Base-by-base conservation (phyloP, 805 yeast genomes). In the Tetrapisispora namnaoensis region DNA sequence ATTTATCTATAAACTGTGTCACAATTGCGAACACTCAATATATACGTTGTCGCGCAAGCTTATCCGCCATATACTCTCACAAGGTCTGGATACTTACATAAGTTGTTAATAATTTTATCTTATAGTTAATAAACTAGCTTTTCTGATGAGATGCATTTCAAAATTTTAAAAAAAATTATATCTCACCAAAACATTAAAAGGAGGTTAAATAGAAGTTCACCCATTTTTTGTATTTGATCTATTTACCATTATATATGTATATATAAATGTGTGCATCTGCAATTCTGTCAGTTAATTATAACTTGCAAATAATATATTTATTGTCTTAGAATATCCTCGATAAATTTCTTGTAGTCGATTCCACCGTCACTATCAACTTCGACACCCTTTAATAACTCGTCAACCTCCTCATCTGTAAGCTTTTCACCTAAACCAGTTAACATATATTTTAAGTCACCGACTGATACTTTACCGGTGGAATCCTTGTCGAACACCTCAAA, bases 401-500 rank as follows among this genome's bases (percentile, higher is more conserved):
- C 97, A 47, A 93, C 97, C 70, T 93, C 99, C 41, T 80, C 74
- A 58, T 89, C 96, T 16, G 85, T 69, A 58, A 93, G 74, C 70
- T 90, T 90, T 70, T 93, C 99, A 51, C 99, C 99, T 58, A 93
- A 82, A 7, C 96, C 85, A 34, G 99, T 93, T 63, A 93, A 76
- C 66, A 93, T 89, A 70, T 93, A 93, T 67, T 95, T 80, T 60
- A 93, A 77, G 70, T 93, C 98, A 50, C 99, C 99, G 42, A 93
- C 95, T 38, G 97, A 95, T 58, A 93, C 93, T 70, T 83, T 86
- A 5, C 99, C 99, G 18, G 96, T 85, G 55, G 84, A 80, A 56
- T 89, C 95, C 72, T 91, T 93, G 72, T 93, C 99, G 59, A 93
- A 93, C 6, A 93, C 97, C 72, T 93, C 98, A 79, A 93, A 93